Evolutionary conservation across 2,329 filamentous ascomycete genomes (phyloP).

Genomic region (Alternaria solani): DNA sequence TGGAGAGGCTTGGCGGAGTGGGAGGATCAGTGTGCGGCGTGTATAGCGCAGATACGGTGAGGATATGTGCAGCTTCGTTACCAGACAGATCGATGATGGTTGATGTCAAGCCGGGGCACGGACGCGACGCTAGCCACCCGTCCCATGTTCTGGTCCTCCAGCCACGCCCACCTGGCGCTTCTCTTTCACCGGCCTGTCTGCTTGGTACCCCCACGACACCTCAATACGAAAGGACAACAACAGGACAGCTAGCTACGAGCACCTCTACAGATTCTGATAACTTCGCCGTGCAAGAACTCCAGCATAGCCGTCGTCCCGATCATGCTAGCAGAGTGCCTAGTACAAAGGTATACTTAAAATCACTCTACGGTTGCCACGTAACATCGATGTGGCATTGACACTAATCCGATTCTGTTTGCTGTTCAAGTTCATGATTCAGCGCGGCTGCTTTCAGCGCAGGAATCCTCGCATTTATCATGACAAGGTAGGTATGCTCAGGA

Average conservation of each 20-base stretch:
- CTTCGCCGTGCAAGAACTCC: neutral
- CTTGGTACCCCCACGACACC: neutral
- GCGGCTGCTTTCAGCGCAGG: neutral
- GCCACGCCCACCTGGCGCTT: constrained; percentile 10
- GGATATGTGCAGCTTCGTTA: constrained; percentile 11
- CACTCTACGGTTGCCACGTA: neutral
- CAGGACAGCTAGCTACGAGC: neutral
- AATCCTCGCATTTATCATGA: neutral
- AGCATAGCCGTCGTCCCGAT: neutral
- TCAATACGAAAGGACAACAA: neutral
- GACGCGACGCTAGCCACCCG: constrained; percentile 8
- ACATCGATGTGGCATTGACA: neutral
- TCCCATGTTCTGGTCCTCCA: constrained; percentile 12
- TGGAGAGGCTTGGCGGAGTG: neutral
- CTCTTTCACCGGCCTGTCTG: constrained; percentile 5
- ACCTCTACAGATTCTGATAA: neutral
- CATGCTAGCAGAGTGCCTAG: neutral
- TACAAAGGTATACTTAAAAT: neutral
- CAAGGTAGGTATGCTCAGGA: neutral
- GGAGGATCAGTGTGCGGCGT: neutral
- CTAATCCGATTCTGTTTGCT: neutral
- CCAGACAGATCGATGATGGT: constrained; percentile 16
- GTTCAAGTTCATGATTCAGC: neutral
- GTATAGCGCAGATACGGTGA: constrained; percentile 13
- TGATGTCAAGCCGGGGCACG: constrained; percentile 17